Percentiles rank a stretch among this genome's conserved stretches.
Evolutionary conservation across 75 land plant genomes (phyloP).

Genomic region (Sequoia sempervirens): DNA sequence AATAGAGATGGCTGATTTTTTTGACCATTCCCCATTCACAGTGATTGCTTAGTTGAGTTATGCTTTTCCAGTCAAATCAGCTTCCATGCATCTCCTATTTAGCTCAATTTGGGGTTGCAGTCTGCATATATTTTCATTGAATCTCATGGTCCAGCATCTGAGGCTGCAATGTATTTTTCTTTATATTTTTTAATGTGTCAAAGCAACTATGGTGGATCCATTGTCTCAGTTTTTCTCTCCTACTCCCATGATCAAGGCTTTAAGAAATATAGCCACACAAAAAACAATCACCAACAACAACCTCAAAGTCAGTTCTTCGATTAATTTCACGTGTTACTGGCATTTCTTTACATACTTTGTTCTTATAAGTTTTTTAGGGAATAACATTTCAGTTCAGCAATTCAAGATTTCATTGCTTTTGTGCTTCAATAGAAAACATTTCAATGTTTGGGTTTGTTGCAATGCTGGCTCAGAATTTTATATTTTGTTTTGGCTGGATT

Average conservation of each 20-base stretch:
- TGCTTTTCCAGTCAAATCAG: not conserved
- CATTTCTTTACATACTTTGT: not conserved
- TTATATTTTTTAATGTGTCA: not conserved
- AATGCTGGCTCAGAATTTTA: not conserved
- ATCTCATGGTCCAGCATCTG: not conserved
- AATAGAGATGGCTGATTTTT: not conserved
- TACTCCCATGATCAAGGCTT: not conserved
- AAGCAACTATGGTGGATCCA: not conserved
- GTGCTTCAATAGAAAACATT: not conserved
- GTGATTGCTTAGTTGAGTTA: not conserved
- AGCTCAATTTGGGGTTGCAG: not conserved
- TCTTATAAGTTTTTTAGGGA: not conserved
- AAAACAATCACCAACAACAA: not conserved
- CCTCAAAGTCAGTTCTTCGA: not conserved
- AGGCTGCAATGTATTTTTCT: not conserved
- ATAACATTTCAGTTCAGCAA: not conserved
- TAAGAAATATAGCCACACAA: not conserved
- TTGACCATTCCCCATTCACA: not conserved
- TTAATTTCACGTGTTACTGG: not conserved
- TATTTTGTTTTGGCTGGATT: not conserved
- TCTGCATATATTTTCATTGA: not conserved
- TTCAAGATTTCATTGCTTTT: not conserved
- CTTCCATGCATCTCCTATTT: not conserved
- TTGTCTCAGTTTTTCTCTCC: not conserved
- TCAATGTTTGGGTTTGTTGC: not conserved